These are phyloP conservation scores for Aspergillus niger DNA, from an alignment of 2,329 filamentous ascomycete species.

Conservation along the genomic window DNA sequence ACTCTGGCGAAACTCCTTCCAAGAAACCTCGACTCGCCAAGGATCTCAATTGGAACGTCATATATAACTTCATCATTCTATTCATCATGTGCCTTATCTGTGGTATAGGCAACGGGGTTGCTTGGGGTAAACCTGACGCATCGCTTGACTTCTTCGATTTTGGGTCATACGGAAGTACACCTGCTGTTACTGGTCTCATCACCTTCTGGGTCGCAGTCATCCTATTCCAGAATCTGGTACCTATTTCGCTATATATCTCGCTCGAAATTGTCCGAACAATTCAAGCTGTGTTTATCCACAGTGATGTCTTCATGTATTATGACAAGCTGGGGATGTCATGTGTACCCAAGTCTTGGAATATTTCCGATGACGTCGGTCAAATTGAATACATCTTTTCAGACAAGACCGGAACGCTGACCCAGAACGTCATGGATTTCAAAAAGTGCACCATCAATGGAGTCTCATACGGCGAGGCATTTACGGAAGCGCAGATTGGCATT, in stretches of 20 bases:
- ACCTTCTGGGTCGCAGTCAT: slow-evolving; percentile 96
- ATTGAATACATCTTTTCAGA: slow-evolving; percentile 99
- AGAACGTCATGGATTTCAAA: slow-evolving; percentile 99
- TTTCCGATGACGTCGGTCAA: slow-evolving; percentile 95
- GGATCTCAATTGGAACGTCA: slow-evolving; percentile 94
- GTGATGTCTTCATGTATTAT: slow-evolving; percentile 95
- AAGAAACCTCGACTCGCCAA: slow-evolving; percentile 90
- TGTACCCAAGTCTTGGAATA: slow-evolving; percentile 98
- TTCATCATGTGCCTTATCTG: slow-evolving; percentile 86
- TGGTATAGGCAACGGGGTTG: slow-evolving; percentile 79
- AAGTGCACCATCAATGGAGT: slow-evolving; percentile 97
- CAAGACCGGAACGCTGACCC: slow-evolving; percentile 86
- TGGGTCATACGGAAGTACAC: slow-evolving; percentile 73
- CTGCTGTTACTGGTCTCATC: slow-evolving; percentile 84
- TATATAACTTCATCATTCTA: slow-evolving; percentile 92
- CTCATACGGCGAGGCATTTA: slow-evolving; percentile 95
- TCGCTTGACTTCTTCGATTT: slow-evolving; percentile 83
- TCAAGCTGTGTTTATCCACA: slow-evolving; percentile 97
- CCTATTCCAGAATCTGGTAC: slow-evolving; percentile 97
- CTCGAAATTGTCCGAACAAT: slow-evolving; percentile 91
- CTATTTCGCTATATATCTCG: slow-evolving; percentile 96
- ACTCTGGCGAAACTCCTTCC: slow-evolving; percentile 89
- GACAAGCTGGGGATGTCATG: slow-evolving; percentile 91
- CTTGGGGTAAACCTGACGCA: slow-evolving; percentile 73
- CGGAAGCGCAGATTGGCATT: slow-evolving; percentile 95